A percentile compares a stretch with the other conserved stretches of the same genome.
Conservation (phyloP, 1,139 yeast genomes). For the Taiozyma sp. region DNA sequence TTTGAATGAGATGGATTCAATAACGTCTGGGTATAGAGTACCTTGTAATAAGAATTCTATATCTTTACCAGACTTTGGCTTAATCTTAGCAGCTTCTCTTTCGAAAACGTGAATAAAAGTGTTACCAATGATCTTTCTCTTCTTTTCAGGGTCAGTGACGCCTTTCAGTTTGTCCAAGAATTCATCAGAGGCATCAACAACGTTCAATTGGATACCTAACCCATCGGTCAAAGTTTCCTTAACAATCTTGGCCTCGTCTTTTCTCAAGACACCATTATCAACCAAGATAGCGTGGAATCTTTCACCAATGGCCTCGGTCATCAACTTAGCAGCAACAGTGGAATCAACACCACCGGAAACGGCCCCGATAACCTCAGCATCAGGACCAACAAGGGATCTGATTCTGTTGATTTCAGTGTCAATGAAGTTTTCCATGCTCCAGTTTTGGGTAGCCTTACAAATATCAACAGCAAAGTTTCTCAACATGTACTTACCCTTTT, state of each 20-base stretch:
- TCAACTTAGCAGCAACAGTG: conserved; percentile 96
- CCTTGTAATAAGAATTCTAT: conserved; percentile 95
- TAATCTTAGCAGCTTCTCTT: conserved; percentile 89
- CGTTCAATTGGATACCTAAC: conserved; percentile 89
- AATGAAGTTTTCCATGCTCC: conserved; percentile 98
- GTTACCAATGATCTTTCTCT: conserved; percentile 98
- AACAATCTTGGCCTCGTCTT: conserved; percentile 85
- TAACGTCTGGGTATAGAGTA: conserved; percentile 96
- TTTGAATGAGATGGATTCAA: conserved; percentile 96
- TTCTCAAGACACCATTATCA: conserved; percentile 96
- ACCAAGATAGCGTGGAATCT: conserved; percentile 98
- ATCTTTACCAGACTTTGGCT: conserved; percentile 85
- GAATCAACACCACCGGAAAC: conserved; percentile 99
- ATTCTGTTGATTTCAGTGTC: conserved; percentile 95
- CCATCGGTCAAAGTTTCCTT: conserved; percentile 88
- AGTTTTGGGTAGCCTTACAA: conserved; percentile 81
- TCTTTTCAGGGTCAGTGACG: conserved; percentile 97
- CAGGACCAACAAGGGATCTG: conserved; percentile 87
- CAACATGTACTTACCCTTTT: conserved; percentile 80
- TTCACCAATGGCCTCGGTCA: conserved; percentile 98
- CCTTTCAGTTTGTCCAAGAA: conserved; percentile 85
- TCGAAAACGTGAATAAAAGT: conserved; percentile 96
- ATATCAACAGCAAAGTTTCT: conserved; percentile 90
- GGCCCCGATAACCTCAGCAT: conserved; percentile 99
- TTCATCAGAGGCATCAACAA: conserved; percentile 89